Conservation (phyloP, 1,284 basidiomycete species). For the Phenoliferia sp. region DNA sequence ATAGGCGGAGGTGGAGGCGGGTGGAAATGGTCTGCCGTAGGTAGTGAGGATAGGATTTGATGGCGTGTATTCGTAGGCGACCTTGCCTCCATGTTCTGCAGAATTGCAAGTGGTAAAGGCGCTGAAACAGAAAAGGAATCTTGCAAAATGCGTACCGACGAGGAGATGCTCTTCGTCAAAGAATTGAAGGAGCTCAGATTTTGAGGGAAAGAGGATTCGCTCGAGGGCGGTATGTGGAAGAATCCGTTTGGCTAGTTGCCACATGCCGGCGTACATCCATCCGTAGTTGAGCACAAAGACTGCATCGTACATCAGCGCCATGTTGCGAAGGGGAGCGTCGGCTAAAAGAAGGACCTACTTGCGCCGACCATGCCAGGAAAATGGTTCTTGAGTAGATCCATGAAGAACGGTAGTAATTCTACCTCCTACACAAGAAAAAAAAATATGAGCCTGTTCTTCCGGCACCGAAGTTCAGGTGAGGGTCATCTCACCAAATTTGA, state of each 20-base stretch:
- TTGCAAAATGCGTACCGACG: constrained; percentile 47
- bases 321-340: neutral
- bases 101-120: too few species aligned
- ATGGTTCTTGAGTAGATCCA: constrained; percentile 50
- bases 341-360: constrained; percentile 47
- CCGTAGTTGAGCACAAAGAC: constrained; percentile 76
- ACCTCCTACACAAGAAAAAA: constrained; percentile 26
- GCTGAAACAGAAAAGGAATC: neutral
- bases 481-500: constrained; percentile 51
- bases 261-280: constrained; percentile 72
- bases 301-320: constrained; percentile 35
- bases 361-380: constrained; percentile 73
- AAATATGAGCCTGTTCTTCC: neutral
- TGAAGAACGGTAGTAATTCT: constrained; percentile 39
- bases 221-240: constrained; percentile 64
- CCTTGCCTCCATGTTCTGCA: constrained; percentile 33
- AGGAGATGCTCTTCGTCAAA: constrained; percentile 57
- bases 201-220: constrained; percentile 66
- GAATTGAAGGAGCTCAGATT: constrained; percentile 56
- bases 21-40: constrained; percentile 17
- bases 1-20: constrained; percentile 1
- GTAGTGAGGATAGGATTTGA: constrained; percentile 32
- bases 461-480: neutral
- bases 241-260: constrained; percentile 67
- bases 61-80: constrained; percentile 29